Conservation (phyloP, 768 basidiomycete genomes). For the Tylopilus plumbeoviolaceoides region DNA sequence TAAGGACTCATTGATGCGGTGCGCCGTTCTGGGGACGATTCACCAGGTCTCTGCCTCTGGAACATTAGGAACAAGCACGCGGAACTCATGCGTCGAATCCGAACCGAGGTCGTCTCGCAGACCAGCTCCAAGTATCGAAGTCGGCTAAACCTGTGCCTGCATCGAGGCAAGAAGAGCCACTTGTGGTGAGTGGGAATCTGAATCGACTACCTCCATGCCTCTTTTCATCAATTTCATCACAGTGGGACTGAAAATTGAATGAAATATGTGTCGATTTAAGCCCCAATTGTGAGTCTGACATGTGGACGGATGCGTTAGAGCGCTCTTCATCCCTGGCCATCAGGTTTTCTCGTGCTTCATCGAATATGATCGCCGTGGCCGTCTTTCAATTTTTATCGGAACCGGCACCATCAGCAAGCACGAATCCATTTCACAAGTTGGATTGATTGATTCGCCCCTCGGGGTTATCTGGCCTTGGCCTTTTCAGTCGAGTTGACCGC, state of each 20-base stretch:
- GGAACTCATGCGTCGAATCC: conserved; percentile 44
- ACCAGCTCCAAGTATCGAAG: conserved; percentile 39
- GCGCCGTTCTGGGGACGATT: conserved; percentile 19
- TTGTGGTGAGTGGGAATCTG: conserved; percentile 41
- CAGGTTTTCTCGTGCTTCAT: conserved; percentile 35
- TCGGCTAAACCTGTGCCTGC: conserved; percentile 34
- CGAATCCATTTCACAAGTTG: conserved; percentile 21
- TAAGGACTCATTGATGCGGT: conserved; percentile 31
- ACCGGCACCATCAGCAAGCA: conserved; percentile 25
- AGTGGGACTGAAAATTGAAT: conserved; percentile 42
- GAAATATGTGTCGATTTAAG: conserved; percentile 17
- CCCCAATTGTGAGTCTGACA: conserved; percentile 22
- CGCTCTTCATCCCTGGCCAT: conserved; percentile 25
- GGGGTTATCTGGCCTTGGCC: conserved; percentile 26
- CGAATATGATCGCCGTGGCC: conserved; percentile 28
- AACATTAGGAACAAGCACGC: conserved; percentile 37
- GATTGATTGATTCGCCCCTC: conserved; percentile 29
- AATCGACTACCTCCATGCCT: conserved; percentile 13
- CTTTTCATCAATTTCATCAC: conserved; percentile 28
- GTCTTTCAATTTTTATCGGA: conserved; percentile 30
- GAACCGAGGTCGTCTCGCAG: conserved; percentile 41
- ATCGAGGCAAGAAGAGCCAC: conserved; percentile 36
- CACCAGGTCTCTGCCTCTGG: conserved; percentile 11
- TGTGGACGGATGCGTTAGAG: conserved; percentile 19
- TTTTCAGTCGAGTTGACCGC: conserved; percentile 19